These are phyloP conservation scores for Eimeria falciformis DNA, from an alignment of 169 alveolate genomes.

Conservation along the genomic window DNA sequence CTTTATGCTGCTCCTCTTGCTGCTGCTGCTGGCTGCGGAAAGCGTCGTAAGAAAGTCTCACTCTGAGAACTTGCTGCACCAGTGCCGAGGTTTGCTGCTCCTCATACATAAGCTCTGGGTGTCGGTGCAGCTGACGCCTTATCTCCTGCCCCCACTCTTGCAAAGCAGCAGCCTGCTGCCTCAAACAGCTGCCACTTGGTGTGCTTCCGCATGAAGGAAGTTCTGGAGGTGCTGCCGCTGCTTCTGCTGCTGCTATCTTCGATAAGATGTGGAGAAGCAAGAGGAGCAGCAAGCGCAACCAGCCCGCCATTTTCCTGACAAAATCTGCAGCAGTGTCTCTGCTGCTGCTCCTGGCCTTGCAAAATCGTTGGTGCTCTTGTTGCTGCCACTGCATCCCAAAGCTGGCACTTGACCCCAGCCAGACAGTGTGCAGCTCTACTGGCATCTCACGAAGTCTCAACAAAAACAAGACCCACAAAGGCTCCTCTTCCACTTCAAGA, in stretches of 20 bases:
- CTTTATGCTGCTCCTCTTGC: not conserved
- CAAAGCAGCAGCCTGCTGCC: constrained; percentile 63
- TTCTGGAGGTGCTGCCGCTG: not conserved
- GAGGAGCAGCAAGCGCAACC: not conserved
- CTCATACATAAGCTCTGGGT: constrained; percentile 73
- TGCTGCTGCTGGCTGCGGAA: not conserved
- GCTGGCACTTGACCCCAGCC: too few relatives aligned
- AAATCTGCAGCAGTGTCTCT: not conserved
- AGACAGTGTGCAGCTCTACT: too few relatives aligned
- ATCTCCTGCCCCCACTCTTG: constrained; percentile 45
- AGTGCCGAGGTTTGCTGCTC: constrained; percentile 75
- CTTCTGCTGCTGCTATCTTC: constrained; percentile 3
- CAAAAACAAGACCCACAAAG: too few relatives aligned
- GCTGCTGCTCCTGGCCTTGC: not conserved
- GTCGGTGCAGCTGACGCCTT: constrained; percentile 74
- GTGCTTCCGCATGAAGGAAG: constrained; percentile 37
- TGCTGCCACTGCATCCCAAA: not conserved
- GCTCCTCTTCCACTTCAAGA: too few relatives aligned
- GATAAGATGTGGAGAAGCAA: not conserved
- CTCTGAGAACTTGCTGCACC: constrained; percentile 72
- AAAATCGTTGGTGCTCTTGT: not conserved
- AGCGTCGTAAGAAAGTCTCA: not conserved
- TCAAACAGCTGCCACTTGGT: constrained; percentile 37
- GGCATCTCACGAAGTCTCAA: too few relatives aligned
- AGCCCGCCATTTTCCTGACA: not conserved